Percentiles rank a stretch among this genome's conserved stretches.
These are phyloP conservation scores for Teratosphaeria pseudoeucalypti DNA, from an alignment of 2,329 filamentous ascomycete species.

Conservation along the genomic window DNA sequence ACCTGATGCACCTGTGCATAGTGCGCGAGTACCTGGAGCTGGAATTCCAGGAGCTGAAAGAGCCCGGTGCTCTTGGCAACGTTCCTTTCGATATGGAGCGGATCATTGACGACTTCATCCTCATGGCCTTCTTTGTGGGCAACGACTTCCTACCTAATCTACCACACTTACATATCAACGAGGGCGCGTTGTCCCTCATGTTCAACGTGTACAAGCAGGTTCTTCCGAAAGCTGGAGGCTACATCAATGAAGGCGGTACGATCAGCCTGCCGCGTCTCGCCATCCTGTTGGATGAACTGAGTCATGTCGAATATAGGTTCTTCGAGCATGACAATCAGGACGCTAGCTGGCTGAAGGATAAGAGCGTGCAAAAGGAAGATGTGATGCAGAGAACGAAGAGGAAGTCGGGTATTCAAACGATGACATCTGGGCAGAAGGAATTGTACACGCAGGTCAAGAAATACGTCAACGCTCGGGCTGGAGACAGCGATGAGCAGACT, in stretches of 20 bases:
- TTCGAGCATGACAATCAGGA: conserved; percentile 87
- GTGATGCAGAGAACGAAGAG: conserved; percentile 52
- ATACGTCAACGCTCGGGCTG: conserved; percentile 62
- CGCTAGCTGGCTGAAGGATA: conserved; percentile 83
- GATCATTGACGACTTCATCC: conserved; percentile 97
- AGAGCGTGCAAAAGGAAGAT: conserved; percentile 61
- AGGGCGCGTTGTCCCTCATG: conserved; percentile 93
- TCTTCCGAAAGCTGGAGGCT: conserved; percentile 76
- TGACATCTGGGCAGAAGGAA: conserved; percentile 71
- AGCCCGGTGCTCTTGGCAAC: conserved; percentile 52
- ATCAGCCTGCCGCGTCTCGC: conserved; percentile 78
- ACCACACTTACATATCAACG: conserved; percentile 94
- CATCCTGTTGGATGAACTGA: conserved; percentile 69
- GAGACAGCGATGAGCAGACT: conserved; percentile 33
- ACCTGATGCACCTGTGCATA: conserved; percentile 91
- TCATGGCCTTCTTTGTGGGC: conserved; percentile 98
- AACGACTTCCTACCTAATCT: conserved; percentile 98
- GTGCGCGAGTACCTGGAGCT: conserved; percentile 94
- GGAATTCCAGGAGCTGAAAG: conserved; percentile 87
- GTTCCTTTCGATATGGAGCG: conserved; percentile 89
- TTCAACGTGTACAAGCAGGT: conserved; percentile 92
- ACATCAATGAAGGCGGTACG: conserved; percentile 89
- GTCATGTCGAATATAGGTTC: conserved; percentile 80
- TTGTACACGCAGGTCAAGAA: conserved; percentile 74
- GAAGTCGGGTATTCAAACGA: conserved; percentile 53